Percentiles rank a stretch among this genome's conserved stretches.
phyloP scores from a whole-genome alignment of 331 rosid genomes.

The Rhamnella rubrinervis region DNA sequence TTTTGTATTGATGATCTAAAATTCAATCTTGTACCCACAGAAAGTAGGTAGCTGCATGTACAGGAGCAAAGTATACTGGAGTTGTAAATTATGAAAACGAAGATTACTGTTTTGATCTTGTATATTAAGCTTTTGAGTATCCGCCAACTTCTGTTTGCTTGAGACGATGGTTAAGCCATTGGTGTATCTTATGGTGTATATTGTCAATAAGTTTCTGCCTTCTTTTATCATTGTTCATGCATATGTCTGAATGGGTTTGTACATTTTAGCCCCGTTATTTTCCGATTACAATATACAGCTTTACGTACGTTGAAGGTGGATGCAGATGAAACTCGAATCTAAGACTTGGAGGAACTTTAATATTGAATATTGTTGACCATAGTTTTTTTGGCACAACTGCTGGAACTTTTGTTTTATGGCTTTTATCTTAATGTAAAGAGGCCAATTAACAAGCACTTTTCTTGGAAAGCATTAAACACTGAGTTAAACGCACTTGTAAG shows the following conservation, averaged over 20 bases:
- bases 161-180: neutral
- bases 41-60: slow-evolving; percentile 44
- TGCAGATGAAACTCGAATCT: too few relatives aligned
- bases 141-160: slow-evolving; percentile 29
- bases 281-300: neutral
- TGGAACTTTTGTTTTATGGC: too few relatives aligned
- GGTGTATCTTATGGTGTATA: neutral
- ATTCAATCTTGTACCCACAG: slow-evolving; percentile 25
- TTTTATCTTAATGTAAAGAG: too few relatives aligned
- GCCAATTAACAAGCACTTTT: too few relatives aligned
- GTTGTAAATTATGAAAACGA: slow-evolving; percentile 39
- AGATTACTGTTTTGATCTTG: slow-evolving; percentile 24
- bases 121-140: slow-evolving; percentile 30
- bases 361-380: too few relatives aligned
- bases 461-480: too few relatives aligned
- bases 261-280: neutral
- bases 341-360: too few relatives aligned
- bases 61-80: slow-evolving; percentile 31
- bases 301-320: neutral
- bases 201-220: neutral
- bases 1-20: slow-evolving; percentile 33
- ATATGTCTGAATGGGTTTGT: neutral
- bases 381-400: too few relatives aligned
- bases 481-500: too few relatives aligned
- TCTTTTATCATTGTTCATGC: neutral